Percentiles rank a stretch among this genome's conserved stretches.
Conservation (phyloP, 331 rosid genomes). For the Quercus lobata region DNA sequence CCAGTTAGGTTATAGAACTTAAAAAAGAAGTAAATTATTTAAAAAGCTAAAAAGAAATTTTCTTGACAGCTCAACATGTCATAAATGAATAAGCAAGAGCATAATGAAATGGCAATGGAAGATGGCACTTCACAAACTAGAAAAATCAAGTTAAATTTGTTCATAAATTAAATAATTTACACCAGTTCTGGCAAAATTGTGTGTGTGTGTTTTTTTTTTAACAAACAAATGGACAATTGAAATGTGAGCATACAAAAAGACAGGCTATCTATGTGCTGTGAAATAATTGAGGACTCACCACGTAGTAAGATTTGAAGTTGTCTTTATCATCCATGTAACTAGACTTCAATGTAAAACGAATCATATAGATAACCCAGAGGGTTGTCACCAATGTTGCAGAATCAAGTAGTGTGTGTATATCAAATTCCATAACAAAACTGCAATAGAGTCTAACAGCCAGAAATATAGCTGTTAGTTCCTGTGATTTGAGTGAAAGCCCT, state of each 20-base stretch:
- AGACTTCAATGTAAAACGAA: slow-evolving; percentile 38
- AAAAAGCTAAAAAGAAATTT: not conserved
- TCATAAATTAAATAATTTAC: not conserved
- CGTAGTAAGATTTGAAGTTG: slow-evolving; percentile 37
- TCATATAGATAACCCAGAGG: slow-evolving; percentile 47
- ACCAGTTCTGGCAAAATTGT: not conserved
- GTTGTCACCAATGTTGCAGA: slow-evolving; percentile 41
- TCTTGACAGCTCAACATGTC: not conserved
- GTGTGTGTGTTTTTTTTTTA: not conserved
- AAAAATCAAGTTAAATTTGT: not conserved
- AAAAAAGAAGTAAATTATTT: not conserved
- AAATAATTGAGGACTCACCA: slow-evolving; percentile 25
- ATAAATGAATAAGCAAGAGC: not conserved
- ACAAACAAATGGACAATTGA: not conserved
- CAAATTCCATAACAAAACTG: slow-evolving; percentile 51
- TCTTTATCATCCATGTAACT: slow-evolving; percentile 50
- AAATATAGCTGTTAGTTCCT: slow-evolving; percentile 45
- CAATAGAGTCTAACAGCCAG: slow-evolving; percentile 45
- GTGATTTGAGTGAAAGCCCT: slow-evolving; percentile 48
- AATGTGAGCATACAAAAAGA: not conserved
- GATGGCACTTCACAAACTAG: not conserved
- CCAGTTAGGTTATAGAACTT: not conserved
- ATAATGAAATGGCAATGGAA: not conserved
- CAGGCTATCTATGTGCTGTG: not conserved
- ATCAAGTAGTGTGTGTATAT: slow-evolving; percentile 42